These are phyloP conservation scores for Entomortierella beljakovae DNA, from an alignment of 192 early-diverging fungal species.

Conservation along the genomic window DNA sequence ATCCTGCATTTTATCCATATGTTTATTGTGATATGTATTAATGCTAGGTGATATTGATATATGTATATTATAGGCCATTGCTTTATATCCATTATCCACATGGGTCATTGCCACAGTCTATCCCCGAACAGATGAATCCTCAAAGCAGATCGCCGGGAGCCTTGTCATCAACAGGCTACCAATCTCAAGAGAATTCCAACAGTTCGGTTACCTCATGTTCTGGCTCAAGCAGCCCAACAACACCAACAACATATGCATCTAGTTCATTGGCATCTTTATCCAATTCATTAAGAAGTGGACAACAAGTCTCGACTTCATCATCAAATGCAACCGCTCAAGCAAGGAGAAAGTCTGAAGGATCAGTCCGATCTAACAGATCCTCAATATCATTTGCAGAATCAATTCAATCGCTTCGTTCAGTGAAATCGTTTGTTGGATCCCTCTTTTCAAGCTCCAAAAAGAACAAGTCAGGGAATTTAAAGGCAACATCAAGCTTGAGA, in stretches of 20 bases:
- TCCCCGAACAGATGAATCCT: slow-evolving; percentile 12
- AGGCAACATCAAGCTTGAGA: not conserved
- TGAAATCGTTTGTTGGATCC: slow-evolving; percentile 13
- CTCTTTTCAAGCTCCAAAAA: not conserved
- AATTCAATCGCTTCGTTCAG: not conserved
- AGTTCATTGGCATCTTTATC: not conserved
- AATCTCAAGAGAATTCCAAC: not conserved
- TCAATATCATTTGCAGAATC: not conserved
- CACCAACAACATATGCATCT: not conserved
- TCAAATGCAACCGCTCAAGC: not conserved
- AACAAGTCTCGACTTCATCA: not conserved
- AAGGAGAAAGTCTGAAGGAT: slow-evolving; percentile 1
- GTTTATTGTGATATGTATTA: not conserved
- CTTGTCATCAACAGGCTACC: not conserved
- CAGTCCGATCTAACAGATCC: slow-evolving; percentile 1
- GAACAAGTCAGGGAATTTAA: not conserved
- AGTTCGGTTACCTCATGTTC: not conserved
- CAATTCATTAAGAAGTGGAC: not conserved
- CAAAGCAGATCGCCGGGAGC: not conserved
- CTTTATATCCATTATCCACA: slow-evolving; percentile 32
- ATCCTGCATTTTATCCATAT: not conserved
- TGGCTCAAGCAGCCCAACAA: not conserved
- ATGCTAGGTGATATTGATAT: not conserved
- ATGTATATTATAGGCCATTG: slow-evolving; percentile 17
- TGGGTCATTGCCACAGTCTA: slow-evolving; percentile 19